Evolutionary conservation across 495 filamentous ascomycete genomes (phyloP).

Genomic region (Neurospora sp.): DNA sequence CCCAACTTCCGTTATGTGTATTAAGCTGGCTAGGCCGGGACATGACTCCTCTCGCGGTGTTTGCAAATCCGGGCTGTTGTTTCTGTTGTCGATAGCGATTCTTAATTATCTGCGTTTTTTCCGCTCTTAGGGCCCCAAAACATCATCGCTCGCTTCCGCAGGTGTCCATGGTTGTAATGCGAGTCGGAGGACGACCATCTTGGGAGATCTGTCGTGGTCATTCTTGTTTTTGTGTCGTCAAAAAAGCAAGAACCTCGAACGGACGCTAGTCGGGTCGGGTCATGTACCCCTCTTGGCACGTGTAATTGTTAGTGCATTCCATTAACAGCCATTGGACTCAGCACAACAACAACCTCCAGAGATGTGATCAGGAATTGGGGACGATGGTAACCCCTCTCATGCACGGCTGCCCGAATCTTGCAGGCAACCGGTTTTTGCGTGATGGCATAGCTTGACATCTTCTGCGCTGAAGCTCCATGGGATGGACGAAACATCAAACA

Average conservation of each 20-base stretch:
- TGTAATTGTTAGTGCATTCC: neutral
- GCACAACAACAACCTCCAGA: neutral
- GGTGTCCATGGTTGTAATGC: neutral
- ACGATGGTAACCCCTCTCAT: neutral
- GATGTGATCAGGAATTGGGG: neutral
- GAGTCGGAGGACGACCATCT: neutral
- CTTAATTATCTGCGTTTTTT: neutral
- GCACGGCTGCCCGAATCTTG: neutral
- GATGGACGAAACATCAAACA: neutral
- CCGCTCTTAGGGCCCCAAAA: neutral
- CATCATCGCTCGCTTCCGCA: neutral
- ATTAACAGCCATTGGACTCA: neutral
- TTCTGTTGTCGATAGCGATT: neutral
- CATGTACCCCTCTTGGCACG: neutral
- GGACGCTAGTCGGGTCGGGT: neutral
- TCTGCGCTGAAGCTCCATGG: neutral
- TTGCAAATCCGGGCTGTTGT: too few species aligned
- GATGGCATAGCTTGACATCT: neutral
- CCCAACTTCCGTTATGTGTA: constrained; percentile 43
- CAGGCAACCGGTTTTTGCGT: neutral
- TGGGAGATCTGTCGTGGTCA: neutral
- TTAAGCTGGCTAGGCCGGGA: neutral
- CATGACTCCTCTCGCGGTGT: neutral
- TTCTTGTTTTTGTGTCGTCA: neutral
- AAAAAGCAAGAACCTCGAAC: neutral